Evolutionary conservation across 75 land plant species (phyloP), one percentile per base, ranked within the genome.

Genomic region (Cryptomeria japonica): DNA sequence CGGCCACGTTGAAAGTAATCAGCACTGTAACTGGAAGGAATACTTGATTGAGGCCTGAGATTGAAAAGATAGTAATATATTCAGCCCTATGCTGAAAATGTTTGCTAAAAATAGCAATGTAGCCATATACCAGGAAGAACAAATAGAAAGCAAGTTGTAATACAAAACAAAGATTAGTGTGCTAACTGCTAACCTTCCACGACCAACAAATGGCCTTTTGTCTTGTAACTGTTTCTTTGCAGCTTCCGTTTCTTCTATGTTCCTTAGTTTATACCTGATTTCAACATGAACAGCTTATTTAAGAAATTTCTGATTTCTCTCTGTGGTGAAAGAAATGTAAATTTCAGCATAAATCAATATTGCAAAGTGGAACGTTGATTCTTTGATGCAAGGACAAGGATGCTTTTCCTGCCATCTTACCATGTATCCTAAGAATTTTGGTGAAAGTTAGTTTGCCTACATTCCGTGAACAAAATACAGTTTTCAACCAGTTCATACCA

Each of bases 171-270:
- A 68, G 14, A 47, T 56, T 12, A 77, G 82, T 38, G 25, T n/a
- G n/a, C n/a, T n/a, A 5, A 4, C 0, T 46, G 3, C 93, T 90
- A 91, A 86, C 92, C 94, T 97, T 75, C 91, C 87, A 75, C 93
- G 87, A 28, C 97, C 97, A 83, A 88, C 92, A 85, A 97, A 91
- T 7, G 92, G 95, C 83, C 97, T 93, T 87, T 94, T 97, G 37
- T 97, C 99, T 87, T 98, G 99, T 42, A 98, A 86, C 34, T 95
- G 95, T 90, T 98, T 98, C 87, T 98, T 98, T 22, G 99, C 99
- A 82, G 99, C 99, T 83, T 98, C 99, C 51, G 99, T 98, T 91
- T 98, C 99, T 91, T 98, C 99, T 32, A 98, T 98, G 86, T 98
- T 98, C 84, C 88, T 94, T 32, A 98, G 89, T 91, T 98, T 98